Percentiles rank a stretch among this genome's conserved stretches.
Evolutionary conservation across 331 rosid species (phyloP).

Genomic region (Spiraea crenata): DNA sequence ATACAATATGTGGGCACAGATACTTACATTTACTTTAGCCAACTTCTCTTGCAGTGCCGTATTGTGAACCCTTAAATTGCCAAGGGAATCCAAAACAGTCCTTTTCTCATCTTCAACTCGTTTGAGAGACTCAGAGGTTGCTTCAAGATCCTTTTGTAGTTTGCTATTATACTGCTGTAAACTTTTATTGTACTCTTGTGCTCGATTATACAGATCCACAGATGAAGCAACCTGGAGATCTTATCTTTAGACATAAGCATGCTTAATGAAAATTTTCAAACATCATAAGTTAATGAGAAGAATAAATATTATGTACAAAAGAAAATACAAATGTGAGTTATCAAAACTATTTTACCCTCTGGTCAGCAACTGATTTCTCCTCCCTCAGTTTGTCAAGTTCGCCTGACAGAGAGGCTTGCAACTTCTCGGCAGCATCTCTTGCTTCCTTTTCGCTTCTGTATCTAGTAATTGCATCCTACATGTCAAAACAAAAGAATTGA

Average conservation of each 20-base stretch:
- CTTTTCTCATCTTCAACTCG: conserved; percentile 79
- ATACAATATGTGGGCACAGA: neutral
- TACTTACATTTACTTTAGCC: conserved; percentile 60
- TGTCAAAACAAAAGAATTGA: conserved; percentile 5
- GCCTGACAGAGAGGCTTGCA: conserved; percentile 41
- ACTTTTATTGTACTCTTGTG: conserved; percentile 84
- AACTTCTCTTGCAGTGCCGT: conserved; percentile 78
- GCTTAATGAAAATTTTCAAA: neutral
- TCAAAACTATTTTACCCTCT: conserved; percentile 34
- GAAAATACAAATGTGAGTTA: neutral
- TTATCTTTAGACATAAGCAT: conserved; percentile 7
- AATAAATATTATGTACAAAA: neutral
- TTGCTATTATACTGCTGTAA: conserved; percentile 79
- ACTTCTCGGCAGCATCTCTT: conserved; percentile 49
- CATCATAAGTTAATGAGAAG: neutral
- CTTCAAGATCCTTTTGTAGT: conserved; percentile 65
- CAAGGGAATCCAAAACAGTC: conserved; percentile 69
- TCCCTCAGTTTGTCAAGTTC: conserved; percentile 45
- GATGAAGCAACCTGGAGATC: conserved; percentile 59
- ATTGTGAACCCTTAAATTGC: conserved; percentile 70
- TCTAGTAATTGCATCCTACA: conserved; percentile 58
- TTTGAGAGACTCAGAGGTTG: conserved; percentile 59
- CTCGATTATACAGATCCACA: conserved; percentile 74
- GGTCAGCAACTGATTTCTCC: conserved; percentile 51
- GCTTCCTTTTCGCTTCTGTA: conserved; percentile 57